A percentile compares a stretch with the other conserved stretches of the same genome.
Conservation (phyloP, 2,329 filamentous ascomycete genomes). For the Orbilia brochopaga region DNA sequence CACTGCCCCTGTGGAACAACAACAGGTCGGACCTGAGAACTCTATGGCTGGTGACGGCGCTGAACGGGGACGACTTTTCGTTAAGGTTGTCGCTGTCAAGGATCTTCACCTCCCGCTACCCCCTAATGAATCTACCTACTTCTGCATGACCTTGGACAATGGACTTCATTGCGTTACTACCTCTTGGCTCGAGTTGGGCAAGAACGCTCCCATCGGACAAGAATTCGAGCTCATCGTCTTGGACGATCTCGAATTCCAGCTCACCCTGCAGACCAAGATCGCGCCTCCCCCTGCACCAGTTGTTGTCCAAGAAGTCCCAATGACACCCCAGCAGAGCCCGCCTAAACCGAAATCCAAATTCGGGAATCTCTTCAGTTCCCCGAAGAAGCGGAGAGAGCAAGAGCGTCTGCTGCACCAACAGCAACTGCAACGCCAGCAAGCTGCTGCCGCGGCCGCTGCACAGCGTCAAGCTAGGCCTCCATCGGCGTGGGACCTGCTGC, state of each 20-base stretch:
- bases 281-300: slow-evolving; percentile 72
- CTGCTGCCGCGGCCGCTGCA: slow-evolving; percentile 64
- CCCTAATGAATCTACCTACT: slow-evolving; percentile 91
- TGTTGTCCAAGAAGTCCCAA: slow-evolving; percentile 54
- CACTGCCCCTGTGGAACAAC: neutral
- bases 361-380: slow-evolving; percentile 88
- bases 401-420: slow-evolving; percentile 86
- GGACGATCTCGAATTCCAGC: slow-evolving; percentile 97
- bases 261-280: slow-evolving; percentile 94
- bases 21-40: slow-evolving; percentile 8
- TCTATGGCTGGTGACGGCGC: slow-evolving; percentile 72
- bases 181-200: slow-evolving; percentile 88
- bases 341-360: slow-evolving; percentile 77
- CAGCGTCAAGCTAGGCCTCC: slow-evolving; percentile 69
- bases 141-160: slow-evolving; percentile 96
- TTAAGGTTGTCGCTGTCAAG: slow-evolving; percentile 98
- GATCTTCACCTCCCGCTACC: slow-evolving; percentile 90
- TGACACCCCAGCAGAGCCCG: slow-evolving; percentile 62
- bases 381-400: slow-evolving; percentile 94
- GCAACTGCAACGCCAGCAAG: slow-evolving; percentile 50
- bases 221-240: slow-evolving; percentile 70
- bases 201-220: slow-evolving; percentile 80
- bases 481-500: slow-evolving; percentile 83
- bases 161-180: slow-evolving; percentile 97
- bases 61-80: slow-evolving; percentile 89